Evolutionary conservation across 306 rosid genomes (phyloP).

Genomic region (Vigna hirtella): DNA sequence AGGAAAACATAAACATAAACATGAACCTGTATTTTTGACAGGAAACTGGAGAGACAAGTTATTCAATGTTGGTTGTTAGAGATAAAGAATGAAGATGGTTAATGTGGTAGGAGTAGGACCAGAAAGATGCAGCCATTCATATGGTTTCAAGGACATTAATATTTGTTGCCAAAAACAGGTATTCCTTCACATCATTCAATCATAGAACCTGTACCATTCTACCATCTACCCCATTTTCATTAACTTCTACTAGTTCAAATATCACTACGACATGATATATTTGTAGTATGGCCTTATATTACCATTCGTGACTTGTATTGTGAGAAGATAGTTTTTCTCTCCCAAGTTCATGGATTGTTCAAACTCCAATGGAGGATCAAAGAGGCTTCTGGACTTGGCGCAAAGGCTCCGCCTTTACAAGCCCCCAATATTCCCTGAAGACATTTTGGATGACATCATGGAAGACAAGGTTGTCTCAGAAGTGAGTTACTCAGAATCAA

Average conservation of each 20-base stretch:
- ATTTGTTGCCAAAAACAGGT: slow-evolving; percentile 28
- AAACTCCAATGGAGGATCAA: slow-evolving; percentile 49
- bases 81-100: no score
- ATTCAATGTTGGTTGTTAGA: no score
- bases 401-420: slow-evolving; percentile 89
- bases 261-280: not conserved
- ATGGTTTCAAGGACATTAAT: not conserved
- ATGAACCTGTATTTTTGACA: no score
- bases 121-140: not conserved
- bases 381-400: slow-evolving; percentile 63
- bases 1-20: no score
- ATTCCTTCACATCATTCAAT: slow-evolving; percentile 14
- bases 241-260: slow-evolving; percentile 11
- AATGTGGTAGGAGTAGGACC: not conserved
- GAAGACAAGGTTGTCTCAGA: slow-evolving; percentile 87
- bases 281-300: not conserved
- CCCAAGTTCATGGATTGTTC: slow-evolving; percentile 70
- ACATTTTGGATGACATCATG: slow-evolving; percentile 60
- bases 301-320: slow-evolving; percentile 54
- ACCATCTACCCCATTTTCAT: not conserved
- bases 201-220: slow-evolving; percentile 2
- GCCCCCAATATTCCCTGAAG: slow-evolving; percentile 64
- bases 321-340: slow-evolving; percentile 41
- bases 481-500: slow-evolving; percentile 82
- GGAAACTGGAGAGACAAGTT: no score